Percentiles rank a stretch among this genome's conserved stretches.
phyloP scores from a whole-genome alignment of 495 filamentous ascomycete species.

The Aspergillus egyptiacus region DNA sequence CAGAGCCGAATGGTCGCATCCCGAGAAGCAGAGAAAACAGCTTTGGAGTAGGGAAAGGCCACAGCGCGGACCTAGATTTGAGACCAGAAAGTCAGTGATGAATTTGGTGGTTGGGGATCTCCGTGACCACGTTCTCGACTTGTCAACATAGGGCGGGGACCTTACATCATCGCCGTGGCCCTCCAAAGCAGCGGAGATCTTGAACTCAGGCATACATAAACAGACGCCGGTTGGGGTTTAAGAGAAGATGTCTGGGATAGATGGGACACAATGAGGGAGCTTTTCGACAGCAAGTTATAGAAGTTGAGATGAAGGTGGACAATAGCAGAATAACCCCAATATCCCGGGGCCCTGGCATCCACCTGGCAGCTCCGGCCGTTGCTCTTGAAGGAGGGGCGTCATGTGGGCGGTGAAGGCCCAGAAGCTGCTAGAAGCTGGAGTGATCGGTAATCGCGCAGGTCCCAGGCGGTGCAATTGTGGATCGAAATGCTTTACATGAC shows the following conservation, averaged over 20 bases:
- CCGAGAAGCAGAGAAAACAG: constrained; percentile 77
- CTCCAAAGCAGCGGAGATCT: constrained; percentile 73
- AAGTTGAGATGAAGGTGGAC: background rate
- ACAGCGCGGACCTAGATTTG: constrained; percentile 75
- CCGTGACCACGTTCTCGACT: too few species aligned
- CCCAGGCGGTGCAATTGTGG: background rate
- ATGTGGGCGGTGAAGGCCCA: constrained; percentile 17
- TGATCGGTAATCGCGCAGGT: constrained; percentile 8
- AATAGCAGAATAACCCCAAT: background rate
- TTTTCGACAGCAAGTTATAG: background rate
- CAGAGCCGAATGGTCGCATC: constrained; percentile 87
- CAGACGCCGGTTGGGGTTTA: background rate
- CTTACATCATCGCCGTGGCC: constrained; percentile 82
- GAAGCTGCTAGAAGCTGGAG: constrained; percentile 17
- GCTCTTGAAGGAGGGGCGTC: constrained; percentile 6
- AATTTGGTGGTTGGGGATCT: constrained; percentile 5
- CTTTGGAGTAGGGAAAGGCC: constrained; percentile 65
- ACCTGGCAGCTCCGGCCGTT: constrained; percentile 2
- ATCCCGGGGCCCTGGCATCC: constrained; percentile 5
- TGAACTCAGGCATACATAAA: constrained; percentile 60
- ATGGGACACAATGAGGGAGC: background rate
- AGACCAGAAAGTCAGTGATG: background rate
- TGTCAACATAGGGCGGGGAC: constrained; percentile 16
- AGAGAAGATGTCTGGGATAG: background rate
- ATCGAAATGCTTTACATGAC: too few species aligned